phyloP scores from a whole-genome alignment of 768 basidiomycete genomes.

The Lactifluus pinguis region DNA sequence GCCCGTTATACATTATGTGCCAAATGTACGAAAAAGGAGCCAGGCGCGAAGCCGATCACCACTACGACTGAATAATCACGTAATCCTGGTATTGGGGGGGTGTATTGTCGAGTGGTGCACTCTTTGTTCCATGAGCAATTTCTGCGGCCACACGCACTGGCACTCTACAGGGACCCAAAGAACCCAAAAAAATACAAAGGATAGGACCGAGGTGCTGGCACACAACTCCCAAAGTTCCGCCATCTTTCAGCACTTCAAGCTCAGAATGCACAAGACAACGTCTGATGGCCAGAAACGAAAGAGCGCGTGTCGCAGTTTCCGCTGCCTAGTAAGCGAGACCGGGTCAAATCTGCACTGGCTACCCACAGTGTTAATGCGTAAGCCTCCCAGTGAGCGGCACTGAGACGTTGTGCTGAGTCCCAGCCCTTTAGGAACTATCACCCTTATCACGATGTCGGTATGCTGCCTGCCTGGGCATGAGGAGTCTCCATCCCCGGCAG shows the following conservation, averaged over 20 bases:
- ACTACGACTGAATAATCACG: too few species aligned
- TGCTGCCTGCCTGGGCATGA: background rate
- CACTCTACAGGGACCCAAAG: too few species aligned
- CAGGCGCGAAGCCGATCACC: too few species aligned
- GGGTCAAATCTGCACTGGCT: background rate
- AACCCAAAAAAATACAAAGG: background rate
- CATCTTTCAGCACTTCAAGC: background rate
- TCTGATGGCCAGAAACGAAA: background rate
- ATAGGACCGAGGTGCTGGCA: background rate
- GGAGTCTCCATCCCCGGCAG: too few species aligned
- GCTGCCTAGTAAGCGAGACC: background rate
- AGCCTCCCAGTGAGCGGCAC: background rate
- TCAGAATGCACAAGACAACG: background rate
- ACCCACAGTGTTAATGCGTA: background rate
- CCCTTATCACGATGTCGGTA: background rate
- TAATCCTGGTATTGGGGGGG: too few species aligned
- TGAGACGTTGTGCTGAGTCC: background rate
- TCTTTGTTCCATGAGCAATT: too few species aligned
- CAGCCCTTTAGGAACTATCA: background rate
- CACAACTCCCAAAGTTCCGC: background rate
- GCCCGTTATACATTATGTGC: too few species aligned
- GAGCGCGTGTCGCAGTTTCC: background rate
- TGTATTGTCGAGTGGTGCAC: too few species aligned
- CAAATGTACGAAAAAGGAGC: too few species aligned
- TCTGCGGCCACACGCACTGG: too few species aligned